phyloP scores from a whole-genome alignment of 371 early-diverging fungal genomes.

The Mucor saturninus region DNA sequence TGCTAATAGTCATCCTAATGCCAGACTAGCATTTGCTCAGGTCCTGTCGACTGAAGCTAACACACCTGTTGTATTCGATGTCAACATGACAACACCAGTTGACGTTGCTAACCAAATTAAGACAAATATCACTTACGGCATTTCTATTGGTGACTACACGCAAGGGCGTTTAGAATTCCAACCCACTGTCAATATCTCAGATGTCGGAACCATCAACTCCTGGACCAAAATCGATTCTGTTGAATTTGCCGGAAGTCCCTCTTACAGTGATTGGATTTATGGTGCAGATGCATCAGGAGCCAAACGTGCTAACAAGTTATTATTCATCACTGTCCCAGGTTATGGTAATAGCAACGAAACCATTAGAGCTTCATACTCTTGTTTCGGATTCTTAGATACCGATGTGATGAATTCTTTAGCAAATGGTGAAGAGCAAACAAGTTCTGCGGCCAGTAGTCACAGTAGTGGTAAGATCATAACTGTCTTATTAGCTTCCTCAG shows the following conservation, averaged over 20 bases:
- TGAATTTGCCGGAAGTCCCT: slow-evolving; percentile 12
- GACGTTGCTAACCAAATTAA: slow-evolving; percentile 44
- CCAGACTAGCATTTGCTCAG: slow-evolving; percentile 38
- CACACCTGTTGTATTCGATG: slow-evolving; percentile 29
- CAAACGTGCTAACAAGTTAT: slow-evolving; percentile 18
- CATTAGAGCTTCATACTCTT: slow-evolving; percentile 26
- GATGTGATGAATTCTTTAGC: slow-evolving; percentile 46
- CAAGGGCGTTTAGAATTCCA: slow-evolving; percentile 53
- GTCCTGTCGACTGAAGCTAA: slow-evolving; percentile 19
- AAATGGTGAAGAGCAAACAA: not conserved
- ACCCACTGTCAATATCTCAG: slow-evolving; percentile 33
- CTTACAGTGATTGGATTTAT: slow-evolving; percentile 36
- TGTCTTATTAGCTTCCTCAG: not conserved
- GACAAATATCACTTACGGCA: slow-evolving; percentile 48
- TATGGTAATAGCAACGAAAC: not conserved
- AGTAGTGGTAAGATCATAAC: not conserved
- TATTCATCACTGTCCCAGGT: slow-evolving; percentile 33
- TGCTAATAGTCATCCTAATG: slow-evolving; percentile 12
- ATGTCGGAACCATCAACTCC: not conserved
- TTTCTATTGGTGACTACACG: slow-evolving; percentile 46
- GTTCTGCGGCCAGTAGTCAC: not conserved
- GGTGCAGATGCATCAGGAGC: slow-evolving; percentile 14
- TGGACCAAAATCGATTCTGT: slow-evolving; percentile 7
- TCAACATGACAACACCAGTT: slow-evolving; percentile 49
- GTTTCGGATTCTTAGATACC: slow-evolving; percentile 45